These are phyloP conservation scores for Castanea crenata DNA, from an alignment of 306 rosid genomes.

Conservation along the genomic window DNA sequence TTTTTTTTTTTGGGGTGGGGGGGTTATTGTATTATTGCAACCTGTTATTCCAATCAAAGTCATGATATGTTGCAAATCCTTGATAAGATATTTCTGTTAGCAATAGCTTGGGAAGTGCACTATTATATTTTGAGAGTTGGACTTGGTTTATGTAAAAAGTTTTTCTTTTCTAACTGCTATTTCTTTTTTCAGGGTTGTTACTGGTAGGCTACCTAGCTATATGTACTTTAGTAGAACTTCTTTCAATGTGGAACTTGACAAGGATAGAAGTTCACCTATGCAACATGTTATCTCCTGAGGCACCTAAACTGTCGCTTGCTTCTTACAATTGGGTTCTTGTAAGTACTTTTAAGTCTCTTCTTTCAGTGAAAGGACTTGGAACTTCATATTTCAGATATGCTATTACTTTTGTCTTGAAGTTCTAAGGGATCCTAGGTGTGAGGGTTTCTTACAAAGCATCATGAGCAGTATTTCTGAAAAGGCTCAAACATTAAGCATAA, in stretches of 20 bases:
- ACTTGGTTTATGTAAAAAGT: neutral
- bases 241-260: conserved; percentile 99
- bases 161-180: conserved; percentile 26
- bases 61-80: neutral
- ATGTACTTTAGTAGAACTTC: conserved; percentile 73
- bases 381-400: conserved; percentile 2
- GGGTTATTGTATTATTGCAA: neutral
- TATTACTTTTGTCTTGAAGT: neutral
- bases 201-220: conserved; percentile 48
- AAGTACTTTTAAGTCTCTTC: conserved; percentile 33
- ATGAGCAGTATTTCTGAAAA: neutral
- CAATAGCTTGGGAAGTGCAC: neutral
- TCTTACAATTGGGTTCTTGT: conserved; percentile 87
- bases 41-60: neutral
- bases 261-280: conserved; percentile 91
- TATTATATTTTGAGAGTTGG: neutral
- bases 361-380: conserved; percentile 6
- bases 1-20: neutral
- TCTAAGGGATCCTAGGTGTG: neutral
- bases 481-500: neutral
- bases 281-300: conserved; percentile 92
- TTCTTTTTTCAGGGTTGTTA: conserved; percentile 57
- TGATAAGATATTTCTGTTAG: neutral
- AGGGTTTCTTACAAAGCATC: neutral
- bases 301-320: conserved; percentile 74